Evolutionary conservation across 306 rosid species (phyloP).

Genomic region (Quercus rubra): DNA sequence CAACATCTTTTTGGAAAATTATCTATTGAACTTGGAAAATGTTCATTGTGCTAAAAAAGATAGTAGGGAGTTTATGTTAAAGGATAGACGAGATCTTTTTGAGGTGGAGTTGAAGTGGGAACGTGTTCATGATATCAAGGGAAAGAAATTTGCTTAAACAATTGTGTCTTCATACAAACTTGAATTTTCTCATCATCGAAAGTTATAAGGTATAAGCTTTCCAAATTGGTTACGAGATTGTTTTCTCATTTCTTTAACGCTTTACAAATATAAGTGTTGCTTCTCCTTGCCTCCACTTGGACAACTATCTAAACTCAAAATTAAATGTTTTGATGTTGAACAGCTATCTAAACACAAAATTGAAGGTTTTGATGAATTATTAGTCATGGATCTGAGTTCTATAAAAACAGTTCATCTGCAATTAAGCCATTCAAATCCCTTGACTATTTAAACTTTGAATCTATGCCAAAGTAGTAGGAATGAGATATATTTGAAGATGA

Average conservation of each 20-base stretch:
- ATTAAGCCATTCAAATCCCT: slow-evolving; percentile 22
- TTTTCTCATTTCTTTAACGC: not conserved
- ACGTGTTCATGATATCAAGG: not conserved
- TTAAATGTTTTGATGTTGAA: slow-evolving; percentile 1
- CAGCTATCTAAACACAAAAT: slow-evolving; percentile 12
- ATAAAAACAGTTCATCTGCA: not conserved
- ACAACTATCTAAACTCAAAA: slow-evolving; percentile 9
- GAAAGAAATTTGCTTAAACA: slow-evolving; percentile 23
- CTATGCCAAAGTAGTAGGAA: slow-evolving; percentile 22
- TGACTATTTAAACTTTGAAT: slow-evolving; percentile 25
- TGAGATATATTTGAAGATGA: slow-evolving; percentile 16
- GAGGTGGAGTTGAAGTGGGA: slow-evolving; percentile 12
- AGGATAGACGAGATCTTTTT: not conserved
- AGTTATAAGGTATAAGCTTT: slow-evolving; percentile 6
- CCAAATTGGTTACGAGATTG: slow-evolving; percentile 19
- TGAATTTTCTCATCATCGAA: not conserved
- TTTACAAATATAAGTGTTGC: not conserved
- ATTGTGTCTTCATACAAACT: slow-evolving; percentile 16
- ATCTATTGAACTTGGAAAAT: slow-evolving; percentile 7
- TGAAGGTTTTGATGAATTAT: slow-evolving; percentile 19
- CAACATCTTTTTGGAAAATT: not conserved
- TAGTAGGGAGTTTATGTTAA: not conserved
- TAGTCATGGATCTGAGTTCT: slow-evolving; percentile 20
- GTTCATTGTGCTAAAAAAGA: not conserved
- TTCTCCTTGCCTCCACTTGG: not conserved